Conservation (phyloP, 257 asterid genomes). For the Mentha longifolia region DNA sequence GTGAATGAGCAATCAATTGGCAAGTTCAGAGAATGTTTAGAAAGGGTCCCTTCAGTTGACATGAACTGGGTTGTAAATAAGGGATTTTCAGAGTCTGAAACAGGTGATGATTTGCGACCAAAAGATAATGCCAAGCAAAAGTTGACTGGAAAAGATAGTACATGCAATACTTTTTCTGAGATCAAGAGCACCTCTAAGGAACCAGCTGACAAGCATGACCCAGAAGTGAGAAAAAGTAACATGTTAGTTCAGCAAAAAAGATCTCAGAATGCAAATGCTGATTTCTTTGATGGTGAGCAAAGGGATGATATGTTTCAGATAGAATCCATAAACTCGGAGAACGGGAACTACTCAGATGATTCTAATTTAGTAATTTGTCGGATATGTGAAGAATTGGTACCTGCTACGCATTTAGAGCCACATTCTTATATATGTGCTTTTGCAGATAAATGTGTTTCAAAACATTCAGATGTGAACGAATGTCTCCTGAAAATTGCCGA, state of each 20-base stretch:
- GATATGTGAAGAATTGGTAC: slow-evolving; percentile 91
- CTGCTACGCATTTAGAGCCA: slow-evolving; percentile 80
- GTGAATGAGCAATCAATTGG: slow-evolving; percentile 74
- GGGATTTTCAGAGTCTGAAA: slow-evolving; percentile 60
- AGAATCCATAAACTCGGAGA: slow-evolving; percentile 51
- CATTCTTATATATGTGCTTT: slow-evolving; percentile 94
- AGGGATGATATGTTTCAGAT: slow-evolving; percentile 43
- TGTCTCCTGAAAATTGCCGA: slow-evolving; percentile 83
- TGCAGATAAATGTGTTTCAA: slow-evolving; percentile 88
- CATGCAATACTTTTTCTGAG: slow-evolving; percentile 39
- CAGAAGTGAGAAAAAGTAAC: slow-evolving; percentile 38
- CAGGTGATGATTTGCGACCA: slow-evolving; percentile 31
- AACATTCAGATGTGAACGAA: slow-evolving; percentile 70
- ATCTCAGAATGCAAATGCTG: slow-evolving; percentile 34
- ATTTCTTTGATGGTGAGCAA: slow-evolving; percentile 41
- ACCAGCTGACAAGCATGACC: slow-evolving; percentile 41
- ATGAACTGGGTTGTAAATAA: slow-evolving; percentile 70
- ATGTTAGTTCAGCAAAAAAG: slow-evolving; percentile 40
- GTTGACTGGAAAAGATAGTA: slow-evolving; percentile 43
- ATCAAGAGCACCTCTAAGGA: slow-evolving; percentile 45
- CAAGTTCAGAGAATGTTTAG: slow-evolving; percentile 80
- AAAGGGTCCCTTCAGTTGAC: slow-evolving; percentile 84
- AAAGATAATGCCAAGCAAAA: slow-evolving; percentile 45
- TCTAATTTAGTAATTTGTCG: slow-evolving; percentile 80
- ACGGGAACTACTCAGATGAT: slow-evolving; percentile 58